phyloP scores from a whole-genome alignment of 129 eudicot genomes.

The Flaveria ramosissima region DNA sequence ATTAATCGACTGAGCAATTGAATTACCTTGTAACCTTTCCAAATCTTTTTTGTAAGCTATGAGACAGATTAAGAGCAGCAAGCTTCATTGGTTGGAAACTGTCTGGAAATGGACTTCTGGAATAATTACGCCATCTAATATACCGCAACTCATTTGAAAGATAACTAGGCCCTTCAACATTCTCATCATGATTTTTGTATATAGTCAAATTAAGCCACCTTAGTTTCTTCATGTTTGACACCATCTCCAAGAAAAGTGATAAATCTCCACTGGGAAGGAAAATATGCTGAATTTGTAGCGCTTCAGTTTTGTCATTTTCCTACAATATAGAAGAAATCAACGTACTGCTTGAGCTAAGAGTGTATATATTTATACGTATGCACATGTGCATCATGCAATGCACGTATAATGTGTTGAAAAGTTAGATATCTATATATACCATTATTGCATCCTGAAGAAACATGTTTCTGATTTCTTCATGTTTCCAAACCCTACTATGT shows the following conservation, averaged over 20 bases:
- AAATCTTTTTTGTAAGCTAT: not conserved
- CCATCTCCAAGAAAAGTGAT: not conserved
- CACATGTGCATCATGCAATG: not conserved
- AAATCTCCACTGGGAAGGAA: not conserved
- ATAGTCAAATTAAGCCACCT: not conserved
- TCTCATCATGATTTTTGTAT: not conserved
- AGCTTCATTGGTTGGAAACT: not conserved
- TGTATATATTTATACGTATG: not conserved
- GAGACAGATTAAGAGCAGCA: not conserved
- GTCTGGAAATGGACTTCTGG: not conserved
- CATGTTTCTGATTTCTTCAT: not conserved
- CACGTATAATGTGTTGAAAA: not conserved
- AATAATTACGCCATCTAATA: not conserved
- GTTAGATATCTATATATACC: not conserved
- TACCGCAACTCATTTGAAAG: not conserved
- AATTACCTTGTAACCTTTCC: conserved; percentile 8
- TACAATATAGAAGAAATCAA: not conserved
- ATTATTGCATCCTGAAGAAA: not conserved
- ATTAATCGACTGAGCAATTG: not conserved
- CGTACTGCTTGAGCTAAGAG: no score
- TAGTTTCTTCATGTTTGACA: not conserved
- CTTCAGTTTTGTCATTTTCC: not conserved
- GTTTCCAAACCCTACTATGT: conserved; percentile 3
- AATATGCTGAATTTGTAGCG: not conserved
- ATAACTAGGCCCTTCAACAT: not conserved